phyloP scores from a whole-genome alignment of 2,329 filamentous ascomycete species.

The Curvularia sp. region DNA sequence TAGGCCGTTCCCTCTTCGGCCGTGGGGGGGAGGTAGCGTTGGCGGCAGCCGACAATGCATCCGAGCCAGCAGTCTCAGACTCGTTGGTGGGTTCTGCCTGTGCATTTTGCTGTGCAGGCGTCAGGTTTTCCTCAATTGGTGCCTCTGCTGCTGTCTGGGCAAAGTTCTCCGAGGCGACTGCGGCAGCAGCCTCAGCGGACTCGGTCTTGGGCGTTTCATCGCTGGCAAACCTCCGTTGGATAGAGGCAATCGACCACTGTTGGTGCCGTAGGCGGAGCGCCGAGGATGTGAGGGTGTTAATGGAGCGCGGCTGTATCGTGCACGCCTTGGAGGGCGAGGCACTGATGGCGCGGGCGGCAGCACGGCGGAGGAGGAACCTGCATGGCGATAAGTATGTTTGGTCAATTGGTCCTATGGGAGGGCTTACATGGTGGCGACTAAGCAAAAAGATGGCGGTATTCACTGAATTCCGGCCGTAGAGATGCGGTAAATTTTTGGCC shows the following conservation, averaged over 20 bases:
- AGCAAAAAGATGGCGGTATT: conserved; percentile 6
- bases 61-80: conserved; percentile 35
- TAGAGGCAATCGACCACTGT: conserved; percentile 49
- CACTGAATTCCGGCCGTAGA: neutral
- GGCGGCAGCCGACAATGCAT: conserved; percentile 32
- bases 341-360: conserved; percentile 62
- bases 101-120: conserved; percentile 34
- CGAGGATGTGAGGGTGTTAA: conserved; percentile 43
- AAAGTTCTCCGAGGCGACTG: conserved; percentile 39
- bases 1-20: neutral
- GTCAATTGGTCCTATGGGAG: neutral
- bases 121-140: conserved; percentile 44
- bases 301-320: conserved; percentile 51
- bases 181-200: conserved; percentile 40
- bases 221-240: conserved; percentile 59
- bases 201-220: conserved; percentile 54
- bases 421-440: conserved; percentile 28
- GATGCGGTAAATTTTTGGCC: conserved; percentile 18
- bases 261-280: conserved; percentile 46
- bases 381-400: conserved; percentile 13
- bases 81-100: conserved; percentile 37
- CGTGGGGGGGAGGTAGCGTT: neutral
- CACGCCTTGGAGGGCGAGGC: conserved; percentile 55
- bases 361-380: conserved; percentile 66
- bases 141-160: conserved; percentile 47